Conservation (phyloP, 2,329 filamentous ascomycete genomes). For the Fusarium sp. region DNA sequence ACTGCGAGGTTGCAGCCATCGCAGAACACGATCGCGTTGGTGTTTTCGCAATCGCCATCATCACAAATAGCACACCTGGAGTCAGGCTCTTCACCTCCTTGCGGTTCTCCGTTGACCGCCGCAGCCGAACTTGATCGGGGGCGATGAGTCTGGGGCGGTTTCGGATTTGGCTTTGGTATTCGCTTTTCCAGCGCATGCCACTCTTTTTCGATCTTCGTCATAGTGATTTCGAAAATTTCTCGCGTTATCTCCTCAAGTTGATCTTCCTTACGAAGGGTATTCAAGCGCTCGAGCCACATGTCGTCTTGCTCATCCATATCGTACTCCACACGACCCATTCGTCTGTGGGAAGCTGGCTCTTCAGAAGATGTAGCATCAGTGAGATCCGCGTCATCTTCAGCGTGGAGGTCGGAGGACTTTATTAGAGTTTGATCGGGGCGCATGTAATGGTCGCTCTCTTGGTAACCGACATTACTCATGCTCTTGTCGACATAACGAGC, state of each 20-base stretch:
- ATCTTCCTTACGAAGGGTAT: slow-evolving; percentile 77
- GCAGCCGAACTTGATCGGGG: slow-evolving; percentile 93
- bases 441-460: slow-evolving; percentile 90
- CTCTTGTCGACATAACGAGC: slow-evolving; percentile 94
- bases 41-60: slow-evolving; percentile 99
- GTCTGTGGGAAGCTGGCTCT: slow-evolving; percentile 49
- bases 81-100: slow-evolving; percentile 88
- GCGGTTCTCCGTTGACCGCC: slow-evolving; percentile 92
- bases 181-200: slow-evolving; percentile 96
- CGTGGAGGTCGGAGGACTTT: slow-evolving; percentile 68
- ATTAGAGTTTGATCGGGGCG: slow-evolving; percentile 79
- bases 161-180: slow-evolving; percentile 96
- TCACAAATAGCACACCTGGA: slow-evolving; percentile 98
- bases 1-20: slow-evolving; percentile 97
- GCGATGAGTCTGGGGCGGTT: slow-evolving; percentile 92
- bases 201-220: slow-evolving; percentile 99
- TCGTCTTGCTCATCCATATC: slow-evolving; percentile 99
- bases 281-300: slow-evolving; percentile 90
- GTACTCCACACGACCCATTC: slow-evolving; percentile 89
- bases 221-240: slow-evolving; percentile 95
- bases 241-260: slow-evolving; percentile 87
- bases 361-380: slow-evolving; percentile 47
- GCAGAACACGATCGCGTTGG: slow-evolving; percentile 98
- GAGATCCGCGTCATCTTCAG: slow-evolving; percentile 69
- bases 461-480: slow-evolving; percentile 96